A percentile compares a stretch with the other conserved stretches of the same genome.
Conservation (phyloP, 805 yeast species). For the Ogataea zsoltii region DNA sequence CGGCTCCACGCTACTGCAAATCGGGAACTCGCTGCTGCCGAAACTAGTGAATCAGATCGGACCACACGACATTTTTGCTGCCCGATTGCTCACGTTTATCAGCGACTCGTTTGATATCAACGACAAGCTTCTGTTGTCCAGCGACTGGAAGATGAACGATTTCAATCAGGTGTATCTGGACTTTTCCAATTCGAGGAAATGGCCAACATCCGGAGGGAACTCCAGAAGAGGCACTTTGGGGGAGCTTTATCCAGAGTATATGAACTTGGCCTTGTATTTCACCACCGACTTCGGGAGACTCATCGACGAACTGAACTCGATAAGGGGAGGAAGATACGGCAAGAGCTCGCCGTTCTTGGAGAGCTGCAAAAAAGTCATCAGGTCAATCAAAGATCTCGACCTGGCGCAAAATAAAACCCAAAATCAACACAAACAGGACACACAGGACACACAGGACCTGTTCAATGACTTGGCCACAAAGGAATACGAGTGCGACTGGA, state of each 20-base stretch:
- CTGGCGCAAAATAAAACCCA: conserved; percentile 4
- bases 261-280: conserved; percentile 18
- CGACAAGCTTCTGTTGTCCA: conserved; percentile 31
- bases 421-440: not conserved
- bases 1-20: conserved; percentile 32
- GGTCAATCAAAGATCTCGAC: conserved; percentile 17
- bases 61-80: conserved; percentile 25
- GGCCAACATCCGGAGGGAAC: conserved; percentile 15
- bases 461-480: conserved; percentile 14
- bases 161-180: conserved; percentile 19
- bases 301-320: conserved; percentile 20
- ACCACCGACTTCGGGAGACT: conserved; percentile 18
- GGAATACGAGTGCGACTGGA: conserved; percentile 32
- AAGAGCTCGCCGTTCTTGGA: conserved; percentile 14
- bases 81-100: conserved; percentile 26
- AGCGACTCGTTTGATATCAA: conserved; percentile 29
- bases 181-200: conserved; percentile 19
- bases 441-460: conserved; percentile 7
- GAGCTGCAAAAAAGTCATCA: conserved; percentile 14
- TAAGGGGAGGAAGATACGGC: conserved; percentile 16
- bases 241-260: conserved; percentile 19
- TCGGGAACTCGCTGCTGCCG: conserved; percentile 30
- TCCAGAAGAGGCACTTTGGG: conserved; percentile 9
- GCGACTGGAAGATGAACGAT: conserved; percentile 30
- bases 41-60: conserved; percentile 20